A percentile compares a stretch with the other conserved stretches of the same genome.
Conservation (phyloP, 495 filamentous ascomycete genomes). For the Penicillium soppii region DNA sequence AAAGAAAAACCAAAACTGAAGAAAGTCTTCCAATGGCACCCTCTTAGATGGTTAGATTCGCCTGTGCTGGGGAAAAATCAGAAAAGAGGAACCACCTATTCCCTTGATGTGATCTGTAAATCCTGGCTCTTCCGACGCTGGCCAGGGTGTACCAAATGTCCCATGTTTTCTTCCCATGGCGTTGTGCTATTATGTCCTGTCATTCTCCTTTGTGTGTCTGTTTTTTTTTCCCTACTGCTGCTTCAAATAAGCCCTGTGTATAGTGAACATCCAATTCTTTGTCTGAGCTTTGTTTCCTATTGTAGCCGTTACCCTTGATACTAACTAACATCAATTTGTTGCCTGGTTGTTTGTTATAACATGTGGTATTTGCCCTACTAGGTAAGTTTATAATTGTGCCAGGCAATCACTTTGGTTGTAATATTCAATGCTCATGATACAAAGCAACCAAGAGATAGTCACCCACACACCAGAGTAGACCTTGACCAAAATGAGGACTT, state of each 20-base stretch:
- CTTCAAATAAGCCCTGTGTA: constrained; percentile 33
- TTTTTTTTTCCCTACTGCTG: constrained; percentile 13
- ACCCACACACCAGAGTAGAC: too few species aligned
- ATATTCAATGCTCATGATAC: too few species aligned
- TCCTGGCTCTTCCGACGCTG: constrained; percentile 19
- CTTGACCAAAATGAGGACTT: too few species aligned
- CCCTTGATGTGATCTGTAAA: constrained; percentile 16
- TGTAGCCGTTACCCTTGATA: background rate
- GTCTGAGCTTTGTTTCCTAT: background rate
- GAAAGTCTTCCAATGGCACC: constrained; percentile 23
- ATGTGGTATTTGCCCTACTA: too few species aligned
- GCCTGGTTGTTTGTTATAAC: too few species aligned
- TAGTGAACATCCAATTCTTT: constrained; percentile 32
- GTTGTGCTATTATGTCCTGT: constrained; percentile 34
- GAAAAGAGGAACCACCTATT: constrained; percentile 10
- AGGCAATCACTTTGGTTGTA: too few species aligned
- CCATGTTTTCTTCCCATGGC: constrained; percentile 34
- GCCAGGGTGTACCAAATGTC: constrained; percentile 30
- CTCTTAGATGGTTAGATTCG: constrained; percentile 22
- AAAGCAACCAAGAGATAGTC: too few species aligned
- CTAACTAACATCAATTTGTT: background rate
- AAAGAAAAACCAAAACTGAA: constrained; percentile 26
- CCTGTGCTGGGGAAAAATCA: constrained; percentile 14
- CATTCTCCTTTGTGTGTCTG: constrained; percentile 26
- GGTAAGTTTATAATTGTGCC: too few species aligned